Conservation (phyloP, 768 basidiomycete genomes). For the Phaffia tasmanica region DNA sequence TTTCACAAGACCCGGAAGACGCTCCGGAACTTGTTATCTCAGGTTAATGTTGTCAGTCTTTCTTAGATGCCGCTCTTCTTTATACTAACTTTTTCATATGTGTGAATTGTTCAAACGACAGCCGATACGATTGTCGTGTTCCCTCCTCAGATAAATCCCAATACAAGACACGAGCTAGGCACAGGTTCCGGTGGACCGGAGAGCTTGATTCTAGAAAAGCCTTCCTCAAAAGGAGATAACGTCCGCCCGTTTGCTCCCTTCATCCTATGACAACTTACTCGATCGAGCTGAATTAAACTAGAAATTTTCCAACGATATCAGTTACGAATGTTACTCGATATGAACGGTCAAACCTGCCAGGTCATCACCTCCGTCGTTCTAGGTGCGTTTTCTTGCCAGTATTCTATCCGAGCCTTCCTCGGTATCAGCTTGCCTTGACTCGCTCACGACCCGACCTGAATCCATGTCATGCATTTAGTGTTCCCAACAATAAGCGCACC, state of each 20-base stretch:
- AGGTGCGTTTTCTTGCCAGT: constrained; percentile 44
- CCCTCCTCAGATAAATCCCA: constrained; percentile 43
- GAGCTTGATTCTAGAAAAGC: constrained; percentile 76
- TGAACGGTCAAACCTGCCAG: constrained; percentile 77
- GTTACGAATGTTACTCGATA: constrained; percentile 69
- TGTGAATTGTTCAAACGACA: constrained; percentile 34
- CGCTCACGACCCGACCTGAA: not conserved
- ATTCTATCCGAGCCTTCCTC: not conserved
- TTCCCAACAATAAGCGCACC: constrained; percentile 37
- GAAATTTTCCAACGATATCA: constrained; percentile 40
- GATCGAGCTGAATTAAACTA: not conserved
- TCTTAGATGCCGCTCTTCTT: not conserved
- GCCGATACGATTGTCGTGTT: constrained; percentile 93
- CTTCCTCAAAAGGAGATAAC: constrained; percentile 56
- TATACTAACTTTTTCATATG: not conserved
- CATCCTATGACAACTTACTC: not conserved
- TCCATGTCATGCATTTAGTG: constrained; percentile 24
- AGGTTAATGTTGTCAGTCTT: constrained; percentile 41
- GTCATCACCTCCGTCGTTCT: constrained; percentile 84
- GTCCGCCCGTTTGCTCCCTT: constrained; percentile 26
- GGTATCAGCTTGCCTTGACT: not conserved
- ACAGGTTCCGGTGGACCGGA: constrained; percentile 12
- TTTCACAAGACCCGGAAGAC: constrained; percentile 56
- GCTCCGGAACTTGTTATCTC: constrained; percentile 69
- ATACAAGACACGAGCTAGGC: constrained; percentile 11